A percentile compares a stretch with the other conserved stretches of the same genome.
phyloP scores from a whole-genome alignment of 2,329 filamentous ascomycete genomes.

The Fusarium chuoi region DNA sequence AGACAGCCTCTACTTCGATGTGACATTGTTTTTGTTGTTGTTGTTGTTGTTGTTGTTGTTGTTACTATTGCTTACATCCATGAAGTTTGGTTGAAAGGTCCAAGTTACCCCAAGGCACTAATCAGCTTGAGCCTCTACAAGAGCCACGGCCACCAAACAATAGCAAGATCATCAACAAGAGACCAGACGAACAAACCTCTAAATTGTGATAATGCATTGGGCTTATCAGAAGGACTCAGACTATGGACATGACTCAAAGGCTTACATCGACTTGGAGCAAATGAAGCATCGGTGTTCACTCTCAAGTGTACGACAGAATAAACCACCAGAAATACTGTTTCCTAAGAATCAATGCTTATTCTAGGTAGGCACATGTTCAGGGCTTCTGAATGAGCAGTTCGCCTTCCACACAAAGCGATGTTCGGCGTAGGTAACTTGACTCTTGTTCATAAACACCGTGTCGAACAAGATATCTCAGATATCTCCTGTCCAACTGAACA shows the following conservation, averaged over 20 bases:
- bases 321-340: not conserved
- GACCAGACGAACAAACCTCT: not conserved
- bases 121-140: not conserved
- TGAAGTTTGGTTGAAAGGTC: not conserved
- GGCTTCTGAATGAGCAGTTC: not conserved
- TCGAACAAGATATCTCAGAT: not conserved
- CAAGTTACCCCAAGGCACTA: constrained; percentile 19
- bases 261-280: not conserved
- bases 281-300: not conserved
- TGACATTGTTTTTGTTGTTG: constrained; percentile 26
- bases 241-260: not conserved
- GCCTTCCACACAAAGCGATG: not conserved
- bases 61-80: not conserved
- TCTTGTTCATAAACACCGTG: not conserved
- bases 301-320: not conserved
- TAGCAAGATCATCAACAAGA: not conserved
- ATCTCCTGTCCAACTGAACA: not conserved
- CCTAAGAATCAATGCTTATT: not conserved
- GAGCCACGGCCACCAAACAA: not conserved
- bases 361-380: too few species aligned
- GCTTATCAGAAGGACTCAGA: too few species aligned
- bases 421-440: not conserved
- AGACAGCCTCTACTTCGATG: constrained; percentile 48
- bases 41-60: not conserved
- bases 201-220: not conserved